phyloP scores from a whole-genome alignment of 2,329 filamentous ascomycete species.

The Penicillium rolfsii region DNA sequence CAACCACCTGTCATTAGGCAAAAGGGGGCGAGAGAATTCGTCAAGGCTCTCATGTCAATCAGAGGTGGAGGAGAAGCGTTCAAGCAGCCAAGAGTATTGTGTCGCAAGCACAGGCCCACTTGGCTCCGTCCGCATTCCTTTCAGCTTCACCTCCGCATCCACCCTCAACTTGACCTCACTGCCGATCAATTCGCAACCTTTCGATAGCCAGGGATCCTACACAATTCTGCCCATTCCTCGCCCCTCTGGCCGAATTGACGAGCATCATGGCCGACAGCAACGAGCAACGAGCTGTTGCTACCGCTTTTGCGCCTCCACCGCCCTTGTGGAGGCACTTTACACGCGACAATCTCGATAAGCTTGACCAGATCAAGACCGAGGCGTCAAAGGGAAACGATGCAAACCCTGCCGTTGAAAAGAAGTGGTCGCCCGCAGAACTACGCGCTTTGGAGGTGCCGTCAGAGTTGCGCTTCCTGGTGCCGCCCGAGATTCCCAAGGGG shows the following conservation, averaged over 20 bases:
- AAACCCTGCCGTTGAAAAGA: constrained; percentile 33
- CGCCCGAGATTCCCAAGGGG: constrained; percentile 74
- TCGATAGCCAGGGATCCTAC: neutral
- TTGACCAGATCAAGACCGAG: constrained; percentile 55
- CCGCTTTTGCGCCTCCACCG: constrained; percentile 82
- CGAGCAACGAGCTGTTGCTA: constrained; percentile 53
- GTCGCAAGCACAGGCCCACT: constrained; percentile 25
- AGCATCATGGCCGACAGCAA: constrained; percentile 63
- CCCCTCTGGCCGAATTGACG: neutral
- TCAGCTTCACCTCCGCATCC: constrained; percentile 2
- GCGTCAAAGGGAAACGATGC: constrained; percentile 35
- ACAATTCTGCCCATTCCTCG: neutral
- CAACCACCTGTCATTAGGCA: constrained; percentile 6
- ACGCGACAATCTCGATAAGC: constrained; percentile 67
- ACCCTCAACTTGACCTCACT: neutral
- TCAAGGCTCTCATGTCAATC: neutral
- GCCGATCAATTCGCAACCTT: neutral
- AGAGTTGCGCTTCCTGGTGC: constrained; percentile 77
- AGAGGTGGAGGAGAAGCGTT: neutral
- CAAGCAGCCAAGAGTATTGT: neutral
- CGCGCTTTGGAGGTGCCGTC: constrained; percentile 59
- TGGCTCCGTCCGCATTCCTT: constrained; percentile 11
- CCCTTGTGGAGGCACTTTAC: constrained; percentile 91
- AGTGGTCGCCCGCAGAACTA: constrained; percentile 41
- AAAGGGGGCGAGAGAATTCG: neutral